These are phyloP conservation scores for Claviceps pazoutovae DNA, from an alignment of 2,329 filamentous ascomycete genomes.

Conservation along the genomic window DNA sequence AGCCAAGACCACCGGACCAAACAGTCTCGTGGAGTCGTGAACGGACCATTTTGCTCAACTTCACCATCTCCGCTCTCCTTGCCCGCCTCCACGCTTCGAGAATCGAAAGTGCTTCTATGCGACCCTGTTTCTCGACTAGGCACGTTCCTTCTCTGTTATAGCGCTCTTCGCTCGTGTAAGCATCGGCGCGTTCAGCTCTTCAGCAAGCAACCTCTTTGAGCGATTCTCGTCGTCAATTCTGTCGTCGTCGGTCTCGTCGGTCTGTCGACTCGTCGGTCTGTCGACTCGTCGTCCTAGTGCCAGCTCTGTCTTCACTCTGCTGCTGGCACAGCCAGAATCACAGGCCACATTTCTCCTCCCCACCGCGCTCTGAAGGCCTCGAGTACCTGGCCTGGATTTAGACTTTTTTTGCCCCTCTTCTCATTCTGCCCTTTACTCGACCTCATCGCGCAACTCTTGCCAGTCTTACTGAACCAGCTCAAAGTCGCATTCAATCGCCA, in stretches of 20 bases:
- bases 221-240: not conserved
- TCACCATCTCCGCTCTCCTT: not conserved
- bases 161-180: not conserved
- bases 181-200: not conserved
- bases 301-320: not conserved
- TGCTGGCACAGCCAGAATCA: not conserved
- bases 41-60: not conserved
- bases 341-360: not conserved
- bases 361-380: conserved; percentile 1
- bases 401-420: not conserved
- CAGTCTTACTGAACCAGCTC: not conserved
- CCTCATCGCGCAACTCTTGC: not conserved
- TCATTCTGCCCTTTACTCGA: not conserved
- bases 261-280: not conserved
- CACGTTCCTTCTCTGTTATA: not conserved
- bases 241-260: no score
- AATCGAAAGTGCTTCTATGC: not conserved
- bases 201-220: not conserved
- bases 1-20: not conserved
- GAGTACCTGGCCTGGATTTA: not conserved
- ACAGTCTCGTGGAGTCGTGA: not conserved
- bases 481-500: not conserved
- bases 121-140: not conserved
- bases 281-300: not conserved
- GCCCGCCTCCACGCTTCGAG: not conserved